These are phyloP conservation scores for Vaccinium macrocarpon DNA, from an alignment of 148 eudicot genomes.

Conservation along the genomic window DNA sequence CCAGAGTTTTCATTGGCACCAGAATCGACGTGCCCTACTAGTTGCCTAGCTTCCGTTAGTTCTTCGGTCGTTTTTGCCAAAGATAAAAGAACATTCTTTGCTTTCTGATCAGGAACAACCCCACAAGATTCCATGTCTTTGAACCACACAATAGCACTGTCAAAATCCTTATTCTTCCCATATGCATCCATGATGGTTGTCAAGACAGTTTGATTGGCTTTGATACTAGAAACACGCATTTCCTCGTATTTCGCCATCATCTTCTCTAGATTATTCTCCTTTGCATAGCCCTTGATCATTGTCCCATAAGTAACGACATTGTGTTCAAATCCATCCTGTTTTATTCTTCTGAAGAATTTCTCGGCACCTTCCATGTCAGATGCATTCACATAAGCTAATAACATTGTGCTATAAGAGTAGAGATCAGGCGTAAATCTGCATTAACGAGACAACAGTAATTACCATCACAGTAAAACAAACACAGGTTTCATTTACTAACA, in stretches of 20 bases:
- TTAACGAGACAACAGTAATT: not conserved
- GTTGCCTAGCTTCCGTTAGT: conserved; percentile 54
- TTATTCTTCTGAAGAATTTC: conserved; percentile 75
- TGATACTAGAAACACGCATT: conserved; percentile 59
- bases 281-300: conserved; percentile 82
- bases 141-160: conserved; percentile 78
- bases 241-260: conserved; percentile 81
- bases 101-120: conserved; percentile 85
- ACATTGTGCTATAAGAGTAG: conserved; percentile 85
- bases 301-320: conserved; percentile 77
- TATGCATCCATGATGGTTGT: conserved; percentile 94
- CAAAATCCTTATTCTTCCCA: conserved; percentile 79
- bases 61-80: conserved; percentile 78
- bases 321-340: conserved; percentile 60
- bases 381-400: conserved; percentile 83
- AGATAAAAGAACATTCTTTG: conserved; percentile 77
- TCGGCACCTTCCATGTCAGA: conserved; percentile 97
- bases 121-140: conserved; percentile 80
- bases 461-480: not conserved
- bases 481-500: not conserved
- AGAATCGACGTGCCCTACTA: conserved; percentile 33
- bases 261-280: conserved; percentile 60
- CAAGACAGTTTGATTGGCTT: conserved; percentile 68
- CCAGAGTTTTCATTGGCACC: conserved; percentile 16
- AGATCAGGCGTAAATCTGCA: conserved; percentile 86